Evolutionary conservation across 1,139 yeast species (phyloP).

Genomic region (Yamadazyma dushanensis): DNA sequence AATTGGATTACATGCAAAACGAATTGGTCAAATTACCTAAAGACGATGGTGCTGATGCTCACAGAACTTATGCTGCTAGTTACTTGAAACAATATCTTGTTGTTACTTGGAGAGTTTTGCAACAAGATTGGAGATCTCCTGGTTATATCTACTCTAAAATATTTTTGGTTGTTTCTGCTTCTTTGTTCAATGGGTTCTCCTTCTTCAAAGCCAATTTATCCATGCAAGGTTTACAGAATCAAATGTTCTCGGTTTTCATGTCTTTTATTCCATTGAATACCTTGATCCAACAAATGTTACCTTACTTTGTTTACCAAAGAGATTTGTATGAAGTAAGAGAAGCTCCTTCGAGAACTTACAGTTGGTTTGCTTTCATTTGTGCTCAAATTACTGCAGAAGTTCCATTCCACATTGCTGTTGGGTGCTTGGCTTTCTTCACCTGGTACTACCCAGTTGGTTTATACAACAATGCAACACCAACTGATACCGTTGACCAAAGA

Average conservation of each 20-base stretch:
- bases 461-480: constrained; percentile 32
- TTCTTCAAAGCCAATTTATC: constrained; percentile 63
- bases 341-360: constrained; percentile 63
- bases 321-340: constrained; percentile 87
- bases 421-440: constrained; percentile 37
- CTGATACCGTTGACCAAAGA: constrained; percentile 35
- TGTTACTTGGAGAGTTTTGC: constrained; percentile 27
- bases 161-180: constrained; percentile 35
- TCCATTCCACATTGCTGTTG: constrained; percentile 34
- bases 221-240: constrained; percentile 60
- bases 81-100: constrained; percentile 24
- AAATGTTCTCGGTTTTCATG: constrained; percentile 72
- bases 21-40: constrained; percentile 29
- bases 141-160: constrained; percentile 41
- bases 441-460: constrained; percentile 46
- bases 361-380: constrained; percentile 47
- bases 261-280: constrained; percentile 61
- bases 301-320: constrained; percentile 70
- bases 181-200: constrained; percentile 49
- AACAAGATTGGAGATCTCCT: constrained; percentile 47
- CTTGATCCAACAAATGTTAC: constrained; percentile 70
- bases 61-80: constrained; percentile 28
- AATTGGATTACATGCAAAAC: constrained; percentile 27
- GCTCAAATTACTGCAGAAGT: constrained; percentile 39
- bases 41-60: constrained; percentile 22